Evolutionary conservation across 441 rosid genomes (phyloP).

Genomic region (Gossypium trilobum): DNA sequence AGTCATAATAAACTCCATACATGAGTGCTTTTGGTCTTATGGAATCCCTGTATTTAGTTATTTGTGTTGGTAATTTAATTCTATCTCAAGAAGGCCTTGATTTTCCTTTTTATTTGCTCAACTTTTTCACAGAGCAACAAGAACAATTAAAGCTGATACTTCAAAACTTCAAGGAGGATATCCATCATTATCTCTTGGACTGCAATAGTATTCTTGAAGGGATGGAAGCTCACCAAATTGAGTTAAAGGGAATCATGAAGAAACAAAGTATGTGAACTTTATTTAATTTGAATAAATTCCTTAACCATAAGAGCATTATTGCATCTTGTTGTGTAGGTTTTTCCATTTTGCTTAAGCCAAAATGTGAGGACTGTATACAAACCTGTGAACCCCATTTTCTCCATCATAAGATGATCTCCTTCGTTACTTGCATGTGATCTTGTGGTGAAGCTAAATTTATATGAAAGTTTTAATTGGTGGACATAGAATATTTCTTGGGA

Average conservation of each 20-base stretch:
- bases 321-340: neutral
- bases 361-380: neutral
- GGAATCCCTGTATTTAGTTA: neutral
- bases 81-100: neutral
- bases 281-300: constrained; percentile 13
- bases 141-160: constrained; percentile 55
- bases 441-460: constrained; percentile 1
- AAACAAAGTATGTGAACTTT: constrained; percentile 57
- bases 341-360: neutral
- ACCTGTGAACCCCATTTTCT: neutral
- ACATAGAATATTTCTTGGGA: neutral
- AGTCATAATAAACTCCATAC: neutral
- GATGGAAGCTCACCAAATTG: constrained; percentile 52
- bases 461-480: constrained; percentile 6
- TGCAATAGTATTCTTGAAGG: constrained; percentile 44
- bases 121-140: constrained; percentile 50
- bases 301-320: neutral
- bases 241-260: constrained; percentile 52
- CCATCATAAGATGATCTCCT: neutral
- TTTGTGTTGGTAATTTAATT: neutral
- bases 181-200: constrained; percentile 46
- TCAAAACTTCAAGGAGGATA: constrained; percentile 54
- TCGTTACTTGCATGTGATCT: neutral
- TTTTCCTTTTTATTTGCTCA: neutral
- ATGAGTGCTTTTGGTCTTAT: neutral